Base-by-base conservation (phyloP, 129 eudicot species). In the Centrapalus pauciflorus region DNA sequence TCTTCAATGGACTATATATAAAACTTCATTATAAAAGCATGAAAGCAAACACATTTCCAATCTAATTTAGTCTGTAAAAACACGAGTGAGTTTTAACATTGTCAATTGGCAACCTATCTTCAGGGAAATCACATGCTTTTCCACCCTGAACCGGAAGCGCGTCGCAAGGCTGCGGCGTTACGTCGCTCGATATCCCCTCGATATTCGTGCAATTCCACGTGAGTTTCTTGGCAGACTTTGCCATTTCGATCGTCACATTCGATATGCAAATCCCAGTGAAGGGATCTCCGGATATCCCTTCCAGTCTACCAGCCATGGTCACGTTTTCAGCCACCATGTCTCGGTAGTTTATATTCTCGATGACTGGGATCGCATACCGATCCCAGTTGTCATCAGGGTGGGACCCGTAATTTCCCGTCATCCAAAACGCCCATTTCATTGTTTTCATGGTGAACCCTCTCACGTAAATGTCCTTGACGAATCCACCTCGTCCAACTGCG, bases 351-450 rank as follows among this genome's bases (percentile, higher is more conserved):
- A 92, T 88, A 63, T 85, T 88, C 28, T 85, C 30, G 8, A 92
- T 73, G 7, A 71, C 43, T 0, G 99, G 99, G 32, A 83, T 48
- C 0, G 99, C 99, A 13, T 79, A 64, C 0, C 90, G 92, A 50
- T 92, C 91, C 41, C 64, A 83, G 17, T 87, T 84, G 23, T 83
- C 76, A 46, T 88, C 95, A 2, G 98, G 59, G 30, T 92, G 98
- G 29, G 96, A 85, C 11, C 89, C 95, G 28, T 83, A 92, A 23
- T 81, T 76, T 45, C 98, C 98, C 2, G 96, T 85, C 91, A 88
- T 88, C 91, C 91, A 88, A 25, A 92, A 88, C 0, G 80, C 96
- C 88, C 94, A 92, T 40, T 67, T 77, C 98, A 92, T 92, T 14
- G 95, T 88, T 28, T 88, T 78, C 95, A 92, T 71, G 0, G 70